Percentiles rank a stretch among this genome's conserved stretches.
phyloP scores from a whole-genome alignment of 768 basidiomycete species.

The Psilocybe azurescens region DNA sequence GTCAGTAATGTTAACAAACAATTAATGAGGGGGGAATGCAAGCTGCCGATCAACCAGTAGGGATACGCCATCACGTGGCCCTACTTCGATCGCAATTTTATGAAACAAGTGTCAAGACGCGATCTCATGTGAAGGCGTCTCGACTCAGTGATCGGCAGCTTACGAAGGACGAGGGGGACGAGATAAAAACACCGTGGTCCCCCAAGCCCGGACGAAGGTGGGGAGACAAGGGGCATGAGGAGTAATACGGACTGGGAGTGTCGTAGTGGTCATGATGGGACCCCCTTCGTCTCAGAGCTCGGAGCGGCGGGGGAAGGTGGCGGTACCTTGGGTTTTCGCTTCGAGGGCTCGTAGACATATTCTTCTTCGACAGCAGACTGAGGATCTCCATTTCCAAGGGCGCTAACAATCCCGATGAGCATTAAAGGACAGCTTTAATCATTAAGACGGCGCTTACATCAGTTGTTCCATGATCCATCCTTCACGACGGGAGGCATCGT shows the following conservation, averaged over 20 bases:
- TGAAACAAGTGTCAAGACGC: slow-evolving; percentile 5
- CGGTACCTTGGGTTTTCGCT: slow-evolving; percentile 92
- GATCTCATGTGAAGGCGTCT: slow-evolving; percentile 40
- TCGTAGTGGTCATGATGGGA: slow-evolving; percentile 45
- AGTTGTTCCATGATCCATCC: slow-evolving; percentile 94
- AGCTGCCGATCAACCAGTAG: slow-evolving; percentile 42
- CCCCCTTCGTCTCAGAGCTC: slow-evolving; percentile 97
- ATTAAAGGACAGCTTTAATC: neutral
- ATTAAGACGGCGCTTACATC: slow-evolving; percentile 56
- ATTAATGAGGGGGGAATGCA: slow-evolving; percentile 24
- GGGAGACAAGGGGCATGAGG: slow-evolving; percentile 50
- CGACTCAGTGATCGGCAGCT: slow-evolving; percentile 44
- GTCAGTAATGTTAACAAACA: slow-evolving; percentile 22
- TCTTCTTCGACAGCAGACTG: slow-evolving; percentile 81
- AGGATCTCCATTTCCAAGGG: slow-evolving; percentile 71
- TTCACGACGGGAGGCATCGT: slow-evolving; percentile 87
- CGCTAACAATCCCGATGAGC: slow-evolving; percentile 39
- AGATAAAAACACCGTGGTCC: slow-evolving; percentile 76
- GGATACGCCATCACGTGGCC: slow-evolving; percentile 46
- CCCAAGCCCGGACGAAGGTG: slow-evolving; percentile 92
- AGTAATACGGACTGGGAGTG: slow-evolving; percentile 75
- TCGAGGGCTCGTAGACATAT: slow-evolving; percentile 76
- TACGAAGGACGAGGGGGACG: slow-evolving; percentile 74
- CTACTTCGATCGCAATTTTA: slow-evolving; percentile 35
- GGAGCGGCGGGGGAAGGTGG: slow-evolving; percentile 84